These are phyloP conservation scores for Fusarium sp. DNA, from an alignment of 2,329 filamentous ascomycete genomes.

Conservation along the genomic window DNA sequence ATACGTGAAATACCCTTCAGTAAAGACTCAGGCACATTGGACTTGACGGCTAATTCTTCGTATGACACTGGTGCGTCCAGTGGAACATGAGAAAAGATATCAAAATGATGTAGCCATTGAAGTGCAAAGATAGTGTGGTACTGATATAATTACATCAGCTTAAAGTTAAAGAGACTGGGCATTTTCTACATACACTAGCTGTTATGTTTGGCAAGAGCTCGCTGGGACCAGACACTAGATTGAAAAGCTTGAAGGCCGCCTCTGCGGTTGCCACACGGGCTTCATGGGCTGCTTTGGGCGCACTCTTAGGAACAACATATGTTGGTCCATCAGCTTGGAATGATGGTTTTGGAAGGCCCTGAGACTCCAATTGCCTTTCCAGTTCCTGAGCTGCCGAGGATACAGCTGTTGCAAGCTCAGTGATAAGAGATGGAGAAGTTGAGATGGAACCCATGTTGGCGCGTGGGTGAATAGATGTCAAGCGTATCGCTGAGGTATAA, in stretches of 20 bases:
- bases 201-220: conserved; percentile 12
- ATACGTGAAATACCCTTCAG: conserved; percentile 18
- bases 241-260: conserved; percentile 6
- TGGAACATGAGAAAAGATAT: not conserved
- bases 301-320: conserved; percentile 15
- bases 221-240: conserved; percentile 8
- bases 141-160: not conserved
- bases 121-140: conserved; percentile 11
- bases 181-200: conserved; percentile 4
- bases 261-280: conserved; percentile 6
- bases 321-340: conserved; percentile 7
- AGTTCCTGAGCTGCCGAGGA: not conserved
- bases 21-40: conserved; percentile 1
- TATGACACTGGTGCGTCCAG: not conserved
- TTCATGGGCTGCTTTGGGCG: conserved; percentile 3
- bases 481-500: no score
- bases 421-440: not conserved
- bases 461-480: not conserved
- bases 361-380: not conserved
- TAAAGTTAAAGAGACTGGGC: no score
- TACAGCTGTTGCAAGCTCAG: not conserved
- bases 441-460: not conserved
- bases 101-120: conserved; percentile 10
- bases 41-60: not conserved
- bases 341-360: not conserved